phyloP scores from a whole-genome alignment of 306 rosid genomes.

The Erythrophleum fordii region DNA sequence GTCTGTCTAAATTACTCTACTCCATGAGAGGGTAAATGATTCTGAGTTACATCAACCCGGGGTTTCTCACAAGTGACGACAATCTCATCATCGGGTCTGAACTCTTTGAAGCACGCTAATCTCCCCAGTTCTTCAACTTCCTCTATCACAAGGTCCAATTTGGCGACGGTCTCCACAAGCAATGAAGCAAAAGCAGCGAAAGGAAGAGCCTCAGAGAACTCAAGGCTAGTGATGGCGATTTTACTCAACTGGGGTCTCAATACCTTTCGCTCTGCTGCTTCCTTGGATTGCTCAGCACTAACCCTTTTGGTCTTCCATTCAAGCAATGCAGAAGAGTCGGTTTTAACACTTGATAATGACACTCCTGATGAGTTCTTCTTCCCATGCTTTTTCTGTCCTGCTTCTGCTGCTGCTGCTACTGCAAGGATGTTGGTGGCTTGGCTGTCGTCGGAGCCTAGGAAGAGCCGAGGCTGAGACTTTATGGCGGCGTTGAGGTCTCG shows the following conservation, averaged over 20 bases:
- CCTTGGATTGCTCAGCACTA: constrained; percentile 32
- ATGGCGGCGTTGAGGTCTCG: constrained; percentile 76
- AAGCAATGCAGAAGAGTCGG: constrained; percentile 60
- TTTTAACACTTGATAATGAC: constrained; percentile 64
- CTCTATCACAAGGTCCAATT: constrained; percentile 69
- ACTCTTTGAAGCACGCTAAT: constrained; percentile 73
- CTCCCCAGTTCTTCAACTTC: constrained; percentile 80
- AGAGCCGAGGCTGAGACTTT: constrained; percentile 83
- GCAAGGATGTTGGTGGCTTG: constrained; percentile 59
- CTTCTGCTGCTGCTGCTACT: constrained; percentile 37
- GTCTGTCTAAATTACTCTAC: constrained; percentile 37
- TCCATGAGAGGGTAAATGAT: constrained; percentile 55
- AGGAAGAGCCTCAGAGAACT: constrained; percentile 87
- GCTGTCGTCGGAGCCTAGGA: constrained; percentile 68
- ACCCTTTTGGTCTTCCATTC: constrained; percentile 60
- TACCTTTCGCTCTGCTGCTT: constrained; percentile 46
- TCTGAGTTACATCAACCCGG: constrained; percentile 39
- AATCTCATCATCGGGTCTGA: constrained; percentile 49
- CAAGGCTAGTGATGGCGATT: constrained; percentile 75
- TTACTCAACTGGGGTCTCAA: constrained; percentile 74
- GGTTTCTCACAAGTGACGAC: constrained; percentile 54
- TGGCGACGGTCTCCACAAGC: constrained; percentile 86
- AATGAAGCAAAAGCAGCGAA: constrained; percentile 88
- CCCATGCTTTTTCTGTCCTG: constrained; percentile 31
- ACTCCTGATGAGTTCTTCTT: constrained; percentile 37